Evolutionary conservation across 768 basidiomycete genomes (phyloP).

Genomic region (Mycena belliarum): DNA sequence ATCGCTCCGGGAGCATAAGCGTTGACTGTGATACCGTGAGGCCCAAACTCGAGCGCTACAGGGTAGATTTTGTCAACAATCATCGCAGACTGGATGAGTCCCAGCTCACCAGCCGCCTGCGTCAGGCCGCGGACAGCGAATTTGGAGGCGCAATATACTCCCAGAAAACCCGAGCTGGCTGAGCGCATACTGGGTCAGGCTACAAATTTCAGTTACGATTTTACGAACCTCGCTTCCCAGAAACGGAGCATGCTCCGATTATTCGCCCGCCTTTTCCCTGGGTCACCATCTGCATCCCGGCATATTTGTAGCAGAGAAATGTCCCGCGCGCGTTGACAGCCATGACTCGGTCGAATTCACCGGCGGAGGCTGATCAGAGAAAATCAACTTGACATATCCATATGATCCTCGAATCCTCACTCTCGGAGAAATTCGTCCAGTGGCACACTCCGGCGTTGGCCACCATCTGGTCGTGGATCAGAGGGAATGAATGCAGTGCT

Average conservation of each 20-base stretch:
- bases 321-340: constrained; percentile 34
- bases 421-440: too few relatives aligned
- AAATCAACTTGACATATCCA: too few relatives aligned
- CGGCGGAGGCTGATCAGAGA: constrained; percentile 8
- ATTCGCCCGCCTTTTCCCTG: constrained; percentile 41
- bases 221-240: constrained; percentile 19
- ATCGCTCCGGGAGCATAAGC: constrained; percentile 15
- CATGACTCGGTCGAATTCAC: constrained; percentile 29
- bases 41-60: constrained; percentile 8
- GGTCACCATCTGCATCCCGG: constrained; percentile 38
- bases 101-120: constrained; percentile 7
- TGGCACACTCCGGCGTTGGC: background rate
- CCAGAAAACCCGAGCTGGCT: background rate
- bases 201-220: background rate
- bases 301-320: constrained; percentile 42
- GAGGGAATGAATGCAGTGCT: too few relatives aligned
- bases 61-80: background rate
- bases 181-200: background rate
- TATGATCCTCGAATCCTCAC: too few relatives aligned
- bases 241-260: constrained; percentile 29
- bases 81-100: background rate
- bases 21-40: constrained; percentile 11
- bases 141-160: constrained; percentile 30
- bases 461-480: too few relatives aligned
- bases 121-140: constrained; percentile 25